phyloP scores from a whole-genome alignment of 495 filamentous ascomycete genomes.

The Cercophora sp. region DNA sequence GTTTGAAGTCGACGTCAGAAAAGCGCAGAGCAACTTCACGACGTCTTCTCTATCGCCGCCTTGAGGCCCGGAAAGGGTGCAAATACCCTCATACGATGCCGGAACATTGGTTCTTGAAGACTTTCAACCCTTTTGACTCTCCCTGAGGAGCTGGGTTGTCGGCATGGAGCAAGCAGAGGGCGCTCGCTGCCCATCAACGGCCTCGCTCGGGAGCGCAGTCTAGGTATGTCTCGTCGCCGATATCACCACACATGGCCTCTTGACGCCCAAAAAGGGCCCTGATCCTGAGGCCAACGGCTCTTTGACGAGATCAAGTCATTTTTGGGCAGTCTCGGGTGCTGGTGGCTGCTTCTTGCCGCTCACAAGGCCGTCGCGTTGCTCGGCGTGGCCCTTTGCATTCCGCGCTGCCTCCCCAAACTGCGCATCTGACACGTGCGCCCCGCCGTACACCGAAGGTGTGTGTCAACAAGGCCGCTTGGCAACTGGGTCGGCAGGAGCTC shows the following conservation, averaged over 20 bases:
- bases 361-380: neutral
- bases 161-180: slow-evolving; percentile 9
- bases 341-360: neutral
- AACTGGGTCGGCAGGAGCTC: slow-evolving; percentile 1
- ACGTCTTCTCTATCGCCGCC: slow-evolving; percentile 13
- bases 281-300: slow-evolving; percentile 1
- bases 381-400: neutral
- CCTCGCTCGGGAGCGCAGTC: neutral
- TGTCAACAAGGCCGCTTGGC: slow-evolving; percentile 22
- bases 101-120: slow-evolving; percentile 1
- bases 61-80: slow-evolving; percentile 12
- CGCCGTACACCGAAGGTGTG: slow-evolving; percentile 12
- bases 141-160: slow-evolving; percentile 11
- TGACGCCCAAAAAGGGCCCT: neutral
- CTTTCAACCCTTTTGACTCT: slow-evolving; percentile 8
- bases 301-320: neutral
- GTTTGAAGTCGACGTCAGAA: neutral
- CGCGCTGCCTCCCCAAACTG: slow-evolving; percentile 6
- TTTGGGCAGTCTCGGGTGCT: neutral
- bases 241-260: neutral
- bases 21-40: slow-evolving; percentile 13
- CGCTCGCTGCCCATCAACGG: slow-evolving; percentile 7
- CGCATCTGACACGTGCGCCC: slow-evolving; percentile 10
- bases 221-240: slow-evolving; percentile 19
- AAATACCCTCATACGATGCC: slow-evolving; percentile 13